These are phyloP conservation scores for Aspergillus avenaceus DNA, from an alignment of 495 filamentous ascomycete species.

Conservation along the genomic window DNA sequence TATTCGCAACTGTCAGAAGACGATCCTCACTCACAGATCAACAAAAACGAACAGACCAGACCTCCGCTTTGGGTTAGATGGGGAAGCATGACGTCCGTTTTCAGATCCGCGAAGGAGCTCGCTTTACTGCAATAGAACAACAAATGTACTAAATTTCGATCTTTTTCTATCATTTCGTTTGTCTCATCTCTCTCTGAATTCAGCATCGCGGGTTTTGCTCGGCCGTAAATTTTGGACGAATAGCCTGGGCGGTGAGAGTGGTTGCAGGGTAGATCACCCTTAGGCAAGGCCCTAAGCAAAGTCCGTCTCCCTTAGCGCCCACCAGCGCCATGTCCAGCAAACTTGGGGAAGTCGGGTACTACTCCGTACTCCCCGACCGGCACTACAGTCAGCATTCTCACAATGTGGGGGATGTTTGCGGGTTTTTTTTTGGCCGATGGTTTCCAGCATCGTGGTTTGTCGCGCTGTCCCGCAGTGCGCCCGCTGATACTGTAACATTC, in stretches of 20 bases:
- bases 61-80: neutral
- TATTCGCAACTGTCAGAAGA: neutral
- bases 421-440: too few species aligned
- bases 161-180: neutral
- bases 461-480: too few species aligned
- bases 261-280: neutral
- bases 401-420: too few species aligned
- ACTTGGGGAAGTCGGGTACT: neutral
- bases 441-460: too few species aligned
- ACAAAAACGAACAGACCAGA: neutral
- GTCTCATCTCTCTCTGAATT: neutral
- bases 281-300: neutral
- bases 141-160: neutral
- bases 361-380: too few species aligned
- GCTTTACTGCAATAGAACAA: too few species aligned
- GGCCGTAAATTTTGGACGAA: neutral
- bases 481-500: too few species aligned
- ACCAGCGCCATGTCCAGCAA: neutral
- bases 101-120: too few species aligned
- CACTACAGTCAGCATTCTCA: too few species aligned
- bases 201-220: neutral
- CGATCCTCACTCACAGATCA: neutral
- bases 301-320: neutral
- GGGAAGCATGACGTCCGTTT: neutral
- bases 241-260: neutral